Percentiles rank a stretch among this genome's conserved stretches.
Conservation (phyloP, 345 rosid species). For the Gossypium anomalum region DNA sequence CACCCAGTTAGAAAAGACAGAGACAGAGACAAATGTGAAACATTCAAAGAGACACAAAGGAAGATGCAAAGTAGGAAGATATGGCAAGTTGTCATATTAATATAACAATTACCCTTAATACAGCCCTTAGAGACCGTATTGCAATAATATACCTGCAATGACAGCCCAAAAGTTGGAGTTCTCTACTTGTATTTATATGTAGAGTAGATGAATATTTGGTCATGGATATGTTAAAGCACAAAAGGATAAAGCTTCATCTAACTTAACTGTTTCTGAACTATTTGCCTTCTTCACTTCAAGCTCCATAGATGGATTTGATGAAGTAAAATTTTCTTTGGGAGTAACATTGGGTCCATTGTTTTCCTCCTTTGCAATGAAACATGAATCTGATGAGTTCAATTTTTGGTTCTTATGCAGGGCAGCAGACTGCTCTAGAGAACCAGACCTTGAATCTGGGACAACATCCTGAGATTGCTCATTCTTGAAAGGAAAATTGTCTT, state of each 20-base stretch:
- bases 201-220: not conserved
- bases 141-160: not conserved
- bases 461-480: constrained; percentile 19
- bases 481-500: not conserved
- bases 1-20: not conserved
- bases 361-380: constrained; percentile 24
- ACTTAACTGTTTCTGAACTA: constrained; percentile 29
- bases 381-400: constrained; percentile 16
- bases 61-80: not conserved
- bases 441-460: constrained; percentile 23
- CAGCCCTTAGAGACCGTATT: not conserved
- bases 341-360: constrained; percentile 21
- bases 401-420: constrained; percentile 22
- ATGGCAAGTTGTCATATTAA: constrained; percentile 7
- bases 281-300: constrained; percentile 30
- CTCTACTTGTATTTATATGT: not conserved
- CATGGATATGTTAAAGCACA: not conserved
- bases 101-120: constrained; percentile 1
- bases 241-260: constrained; percentile 13
- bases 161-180: constrained; percentile 1
- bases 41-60: constrained; percentile 19
- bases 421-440: constrained; percentile 18
- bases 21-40: not conserved
- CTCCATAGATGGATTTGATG: constrained; percentile 20
- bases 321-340: constrained; percentile 9